Evolutionary conservation across 306 rosid species (phyloP).

Genomic region (Quercus engelmannii): DNA sequence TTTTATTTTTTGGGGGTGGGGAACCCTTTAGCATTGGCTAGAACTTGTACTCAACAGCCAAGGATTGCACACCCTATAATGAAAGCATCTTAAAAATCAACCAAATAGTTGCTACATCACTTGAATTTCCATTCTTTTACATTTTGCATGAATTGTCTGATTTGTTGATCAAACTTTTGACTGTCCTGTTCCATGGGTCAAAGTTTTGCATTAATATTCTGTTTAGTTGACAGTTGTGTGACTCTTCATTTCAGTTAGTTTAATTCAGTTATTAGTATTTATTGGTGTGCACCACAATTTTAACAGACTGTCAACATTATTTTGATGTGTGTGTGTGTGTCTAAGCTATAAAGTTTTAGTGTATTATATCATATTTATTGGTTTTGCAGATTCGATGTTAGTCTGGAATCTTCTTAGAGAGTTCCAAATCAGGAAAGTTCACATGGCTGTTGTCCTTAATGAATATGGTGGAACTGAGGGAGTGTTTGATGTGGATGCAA

Average conservation of each 20-base stretch:
- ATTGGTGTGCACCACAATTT: not conserved
- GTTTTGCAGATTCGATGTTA: slow-evolving; percentile 93
- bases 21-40: too few species aligned
- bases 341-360: slow-evolving; percentile 1
- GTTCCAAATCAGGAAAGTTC: slow-evolving; percentile 95
- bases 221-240: not conserved
- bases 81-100: not conserved
- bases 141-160: not conserved
- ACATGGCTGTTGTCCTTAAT: slow-evolving; percentile 98
- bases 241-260: not conserved
- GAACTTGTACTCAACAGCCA: not conserved
- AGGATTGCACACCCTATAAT: not conserved
- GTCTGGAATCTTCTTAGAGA: slow-evolving; percentile 99
- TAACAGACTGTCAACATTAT: slow-evolving; percentile 6
- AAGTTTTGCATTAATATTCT: not conserved
- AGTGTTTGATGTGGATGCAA: too few species aligned
- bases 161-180: not conserved
- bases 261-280: not conserved
- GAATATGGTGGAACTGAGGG: slow-evolving; percentile 99
- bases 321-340: too few species aligned
- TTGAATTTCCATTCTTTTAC: not conserved
- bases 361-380: slow-evolving; percentile 25
- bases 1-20: too few species aligned
- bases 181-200: not conserved
- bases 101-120: not conserved